Base-by-base conservation (phyloP, 2,329 filamentous ascomycete genomes). In the Botryotinia convoluta region DNA sequence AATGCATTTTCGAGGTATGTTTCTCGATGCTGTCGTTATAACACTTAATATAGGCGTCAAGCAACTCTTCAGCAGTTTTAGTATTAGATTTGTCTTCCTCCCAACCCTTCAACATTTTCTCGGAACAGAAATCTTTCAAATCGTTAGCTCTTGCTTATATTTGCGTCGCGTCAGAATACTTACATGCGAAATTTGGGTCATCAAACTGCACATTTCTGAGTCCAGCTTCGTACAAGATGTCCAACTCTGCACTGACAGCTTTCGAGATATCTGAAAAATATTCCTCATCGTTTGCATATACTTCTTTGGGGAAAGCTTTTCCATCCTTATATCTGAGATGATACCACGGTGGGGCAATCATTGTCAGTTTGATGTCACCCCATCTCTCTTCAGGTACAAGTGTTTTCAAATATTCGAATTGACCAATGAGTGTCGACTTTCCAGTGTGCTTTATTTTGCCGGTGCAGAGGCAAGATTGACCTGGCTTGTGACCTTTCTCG, bases 21-120 rank as follows among this genome's bases (percentile, higher is more conserved):
- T 88, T 87, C 78, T 85, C 84, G 79, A 93, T 86, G 78, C 86
- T 89, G 81, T 92, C 90, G 80, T 94, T 94, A 85, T 94, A 94
- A 77, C 93, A 88, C 75, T 87, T 85, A 80, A 95, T 92, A 82
- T 95, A 95, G 42, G 90, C 88, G 77, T 93, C 90, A 32, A 95
- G 87, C 62, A 93, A 88, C 77, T 91, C 89, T 63, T 93, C 91
- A 72, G 87, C 87, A 80, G 94, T 93, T 78, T 90, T 86, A 67
- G 86, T 82, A 80, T 94, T 68, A 1, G 65, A 68, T 26, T 68
- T 57, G 18, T 68, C 92, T 26, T 87, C 87, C 71, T 88, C 87
- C 88, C 91, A 93, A 29, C 91, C 91, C 68, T 87, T 83, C 51
- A 92, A 86, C 87, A 93, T 93, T 80, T 90, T 89, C 73, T 91